These are phyloP conservation scores for Dipodascopsis tothii DNA, from an alignment of 805 yeast species.

Conservation along the genomic window DNA sequence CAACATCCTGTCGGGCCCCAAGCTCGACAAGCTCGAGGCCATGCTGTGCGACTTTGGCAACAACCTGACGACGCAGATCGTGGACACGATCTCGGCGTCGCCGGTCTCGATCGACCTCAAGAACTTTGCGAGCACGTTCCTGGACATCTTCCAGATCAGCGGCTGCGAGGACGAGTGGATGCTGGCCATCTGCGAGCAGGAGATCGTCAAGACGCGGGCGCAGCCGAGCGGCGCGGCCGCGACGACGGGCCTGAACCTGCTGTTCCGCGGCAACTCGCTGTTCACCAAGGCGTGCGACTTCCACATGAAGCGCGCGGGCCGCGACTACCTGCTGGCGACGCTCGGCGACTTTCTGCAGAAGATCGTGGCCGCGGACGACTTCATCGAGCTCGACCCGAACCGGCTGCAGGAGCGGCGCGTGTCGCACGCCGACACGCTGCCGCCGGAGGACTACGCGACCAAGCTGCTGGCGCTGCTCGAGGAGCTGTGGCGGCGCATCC, in stretches of 20 bases:
- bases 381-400: slow-evolving; percentile 77
- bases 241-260: slow-evolving; percentile 39
- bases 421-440: slow-evolving; percentile 1
- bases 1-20: slow-evolving; percentile 43
- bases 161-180: slow-evolving; percentile 69
- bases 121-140: slow-evolving; percentile 36
- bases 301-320: slow-evolving; percentile 69
- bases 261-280: slow-evolving; percentile 80
- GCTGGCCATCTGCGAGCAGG: slow-evolving; percentile 57
- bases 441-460: not conserved
- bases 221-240: slow-evolving; percentile 23
- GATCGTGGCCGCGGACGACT: slow-evolving; percentile 43
- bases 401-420: slow-evolving; percentile 36
- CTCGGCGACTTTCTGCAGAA: slow-evolving; percentile 61
- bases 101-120: slow-evolving; percentile 24
- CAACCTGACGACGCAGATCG: slow-evolving; percentile 37
- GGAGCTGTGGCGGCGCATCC: slow-evolving; percentile 57
- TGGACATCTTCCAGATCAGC: slow-evolving; percentile 68
- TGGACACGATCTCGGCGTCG: slow-evolving; percentile 38
- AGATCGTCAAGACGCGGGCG: slow-evolving; percentile 36
- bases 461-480: slow-evolving; percentile 5
- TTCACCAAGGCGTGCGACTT: slow-evolving; percentile 75
- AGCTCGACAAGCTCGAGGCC: slow-evolving; percentile 55
- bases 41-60: slow-evolving; percentile 38
- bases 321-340: slow-evolving; percentile 63